These are phyloP conservation scores for Acmispon strigosus DNA, from an alignment of 306 rosid genomes.

Conservation along the genomic window DNA sequence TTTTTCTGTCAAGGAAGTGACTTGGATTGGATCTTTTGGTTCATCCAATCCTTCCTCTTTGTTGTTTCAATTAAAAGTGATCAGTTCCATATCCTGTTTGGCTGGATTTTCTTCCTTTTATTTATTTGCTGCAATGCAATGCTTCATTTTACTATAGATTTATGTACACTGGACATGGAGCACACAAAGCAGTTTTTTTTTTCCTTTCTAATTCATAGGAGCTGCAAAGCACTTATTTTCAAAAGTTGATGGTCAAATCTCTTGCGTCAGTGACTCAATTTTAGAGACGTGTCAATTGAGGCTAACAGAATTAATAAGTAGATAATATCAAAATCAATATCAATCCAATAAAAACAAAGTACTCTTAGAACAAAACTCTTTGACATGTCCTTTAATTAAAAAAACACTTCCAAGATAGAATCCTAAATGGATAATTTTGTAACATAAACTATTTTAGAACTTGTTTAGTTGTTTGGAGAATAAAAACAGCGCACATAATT, in stretches of 20 bases:
- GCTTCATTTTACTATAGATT: neutral
- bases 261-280: neutral
- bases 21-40: constrained; percentile 1
- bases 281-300: constrained; percentile 2
- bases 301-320: neutral
- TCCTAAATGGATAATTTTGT: too few species aligned
- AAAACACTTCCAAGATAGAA: too few species aligned
- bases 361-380: too few species aligned
- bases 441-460: too few species aligned
- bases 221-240: neutral
- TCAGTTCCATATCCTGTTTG: constrained; percentile 6
- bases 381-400: too few species aligned
- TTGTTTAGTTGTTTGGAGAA: too few species aligned
- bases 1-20: constrained; percentile 21
- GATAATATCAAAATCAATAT: neutral
- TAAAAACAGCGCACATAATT: too few species aligned
- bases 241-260: neutral
- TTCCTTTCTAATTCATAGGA: neutral
- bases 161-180: neutral
- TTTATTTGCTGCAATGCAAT: neutral
- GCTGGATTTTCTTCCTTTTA: constrained; percentile 8
- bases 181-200: neutral
- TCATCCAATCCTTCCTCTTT: neutral
- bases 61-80: neutral
- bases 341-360: too few species aligned